Evolutionary conservation across 495 filamentous ascomycete genomes (phyloP), one percentile per base, ranked within the genome.

Genomic region (Staphylotrichum longicolle): DNA sequence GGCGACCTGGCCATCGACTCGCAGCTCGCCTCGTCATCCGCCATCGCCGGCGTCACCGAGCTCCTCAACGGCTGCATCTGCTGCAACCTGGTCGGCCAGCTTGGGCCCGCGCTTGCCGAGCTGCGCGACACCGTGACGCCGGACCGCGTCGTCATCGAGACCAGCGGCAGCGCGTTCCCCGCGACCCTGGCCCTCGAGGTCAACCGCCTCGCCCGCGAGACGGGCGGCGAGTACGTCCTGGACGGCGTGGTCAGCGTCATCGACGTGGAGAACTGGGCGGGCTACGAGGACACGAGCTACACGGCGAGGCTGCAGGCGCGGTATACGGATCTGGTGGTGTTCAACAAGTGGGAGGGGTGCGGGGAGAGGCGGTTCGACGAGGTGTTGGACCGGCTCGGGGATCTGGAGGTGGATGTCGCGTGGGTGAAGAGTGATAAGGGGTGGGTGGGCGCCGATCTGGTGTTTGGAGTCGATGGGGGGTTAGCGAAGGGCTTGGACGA

Each of bases 41-140:
- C 92, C 40, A 91, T 98, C 67, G 84, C 88, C n/a, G 93, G 91
- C 57, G 92, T 95, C 15, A 86, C 86, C 66, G 94, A 98, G 70
- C 80, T 98, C 3, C 86, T 98, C 20, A 93, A 95, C 69, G 94
- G 94, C 63, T 98, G 94, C 74, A 97, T 98, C 70, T 98, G 94
- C 81, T 98, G 94, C 77, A 98, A 97, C 70, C 87, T 97, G 14
- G 92, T 98, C 55, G 94, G 94, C 3, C 89, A 94, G 73, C 83
- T 98, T 32, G 83, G 84, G 66, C 83, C 88, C 54, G 93, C 93
- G 0, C 85, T 98, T 3, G 71, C 83, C 4, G 83, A 91, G 57
- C 85, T 98, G 12, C 69, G 76, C 44, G 76, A 81, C 42, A 78
- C 85, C 11, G 77, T 75, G 39, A 35, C 63, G 0, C 93, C 91